Evolutionary conservation across 2,329 filamentous ascomycete species (phyloP).

Genomic region (Cercospora citrullina): DNA sequence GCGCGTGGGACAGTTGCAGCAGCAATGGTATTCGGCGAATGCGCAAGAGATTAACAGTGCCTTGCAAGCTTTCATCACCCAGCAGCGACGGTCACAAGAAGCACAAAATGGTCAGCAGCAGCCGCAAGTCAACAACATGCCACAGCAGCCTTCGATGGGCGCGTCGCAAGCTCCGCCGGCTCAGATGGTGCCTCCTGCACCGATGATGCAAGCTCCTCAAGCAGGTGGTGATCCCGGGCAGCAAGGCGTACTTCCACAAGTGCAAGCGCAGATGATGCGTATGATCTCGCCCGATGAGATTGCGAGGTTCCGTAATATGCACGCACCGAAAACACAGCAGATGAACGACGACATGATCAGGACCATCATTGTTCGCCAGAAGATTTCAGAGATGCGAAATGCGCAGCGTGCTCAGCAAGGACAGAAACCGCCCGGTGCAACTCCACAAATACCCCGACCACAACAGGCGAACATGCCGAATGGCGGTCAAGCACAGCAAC

Average conservation of each 20-base stretch:
- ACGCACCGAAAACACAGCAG: constrained; percentile 37
- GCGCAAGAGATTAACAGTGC: constrained; percentile 29
- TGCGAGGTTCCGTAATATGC: constrained; percentile 39
- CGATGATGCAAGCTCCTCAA: constrained; percentile 22
- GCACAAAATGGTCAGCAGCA: constrained; percentile 41
- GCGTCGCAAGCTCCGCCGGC: constrained; percentile 41
- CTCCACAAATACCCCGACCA: constrained; percentile 34
- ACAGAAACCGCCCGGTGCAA: constrained; percentile 32
- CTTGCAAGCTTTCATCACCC: constrained; percentile 37
- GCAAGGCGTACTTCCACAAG: constrained; percentile 18
- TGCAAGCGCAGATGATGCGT: constrained; percentile 21
- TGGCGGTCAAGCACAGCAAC: constrained; percentile 17
- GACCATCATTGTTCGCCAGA: constrained; percentile 32
- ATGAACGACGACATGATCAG: constrained; percentile 48
- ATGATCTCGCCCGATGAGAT: constrained; percentile 42
- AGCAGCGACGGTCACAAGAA: constrained; percentile 45
- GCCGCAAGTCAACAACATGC: constrained; percentile 19
- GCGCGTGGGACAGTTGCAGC: constrained; percentile 40
- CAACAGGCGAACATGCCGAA: constrained; percentile 18
- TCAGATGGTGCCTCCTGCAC: constrained; percentile 42
- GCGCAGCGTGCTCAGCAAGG: constrained; percentile 40
- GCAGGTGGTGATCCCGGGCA: constrained; percentile 32
- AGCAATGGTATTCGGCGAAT: constrained; percentile 30
- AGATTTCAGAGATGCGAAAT: constrained; percentile 23
- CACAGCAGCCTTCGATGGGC: constrained; percentile 19